Base-by-base conservation (phyloP, 306 rosid species). In the Begonia peltatifolia region DNA sequence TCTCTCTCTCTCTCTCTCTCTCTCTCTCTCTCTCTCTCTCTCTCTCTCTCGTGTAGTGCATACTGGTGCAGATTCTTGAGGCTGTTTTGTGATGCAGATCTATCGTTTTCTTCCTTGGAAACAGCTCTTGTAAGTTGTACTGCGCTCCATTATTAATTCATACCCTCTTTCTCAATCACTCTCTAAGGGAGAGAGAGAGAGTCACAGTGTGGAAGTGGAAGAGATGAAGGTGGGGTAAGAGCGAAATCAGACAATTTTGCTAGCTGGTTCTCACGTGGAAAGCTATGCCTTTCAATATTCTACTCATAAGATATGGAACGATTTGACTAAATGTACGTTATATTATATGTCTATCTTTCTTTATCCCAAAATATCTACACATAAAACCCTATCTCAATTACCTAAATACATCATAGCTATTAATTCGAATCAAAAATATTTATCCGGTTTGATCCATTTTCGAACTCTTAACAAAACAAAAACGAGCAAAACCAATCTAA, bases 191-290 rank as follows among this genome's bases (percentile, higher is more conserved):
- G 12, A 0, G 1, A 15, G 54, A 57, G 56, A 59, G 47, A 48
- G 53, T n/a, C n/a, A n/a, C n/a, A n/a, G n/a, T n/a, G n/a, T n/a
- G n/a, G 52, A 14, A 46, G 35, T 36, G 69, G 51, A 11, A 47
- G 56, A 42, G 49, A 57, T 50, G n/a, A 52, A 44, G 47, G 47
- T 44, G 47, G 47, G 47, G 47, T 11, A 11, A 44, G 47, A 10
- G 47, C 2, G 47, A 43, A 60, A 53, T 14, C 57, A 65, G 61
- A 60, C 81, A 56, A 42, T 50, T 44, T 52, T 54, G 74, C 57
- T 65, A 64, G 71, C 76, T 71, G 75, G 63, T 74, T 64, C 51
- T 71, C 71, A 78, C 69, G 80, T 70, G 77, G 49, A 55, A 53
- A 62, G 56, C 56, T 54, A 11, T 57, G 64, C 36, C 41, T 46